Evolutionary conservation across 805 yeast genomes (phyloP), one percentile per base, ranked within the genome.

Genomic region (Ogataea minuta): DNA sequence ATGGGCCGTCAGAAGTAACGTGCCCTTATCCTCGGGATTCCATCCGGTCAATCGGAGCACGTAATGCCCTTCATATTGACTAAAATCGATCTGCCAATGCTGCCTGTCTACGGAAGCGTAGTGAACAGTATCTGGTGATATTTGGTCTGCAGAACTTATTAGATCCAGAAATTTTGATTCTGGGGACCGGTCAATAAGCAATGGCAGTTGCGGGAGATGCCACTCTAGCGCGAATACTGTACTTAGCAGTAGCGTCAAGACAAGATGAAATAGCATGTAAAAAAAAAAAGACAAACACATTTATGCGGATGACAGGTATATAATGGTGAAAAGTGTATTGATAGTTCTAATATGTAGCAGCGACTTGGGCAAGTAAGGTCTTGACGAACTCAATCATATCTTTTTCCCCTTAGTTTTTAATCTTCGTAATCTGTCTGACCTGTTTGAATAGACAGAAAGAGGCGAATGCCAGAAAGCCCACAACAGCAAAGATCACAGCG

Each of bases 401-500:
- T 19, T 19, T 8, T 19, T 19, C 21, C 21, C 21, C 21, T 16
- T 45, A 31, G 4, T 28, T 27, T 17, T 35, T 21, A 20, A 25
- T 21, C 6, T 26, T 10, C 20, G 34, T 26, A 7, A 28, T 27
- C 31, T 20, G 32, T 32, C 31, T 34, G 23, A 43, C 17, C 24
- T 31, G 31, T 34, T 54, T 60, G 43, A 53, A 49, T 4, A 43
- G 11, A 7, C 45, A 41, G 34, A 61, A 61, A 4, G 54, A 48
- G 5, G 49, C 34, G 47, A 70, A 62, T 0, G 70, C 75, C 6
- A 65, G 20, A 4, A 65, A 40, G 0, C 68, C 62, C 9, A 81
- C 76, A 6, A 62, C 48, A 0, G 56, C 61, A 54, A 82, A 82
- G 14, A 81, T 73, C 6, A 68, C 44, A 1, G 67, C 56, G 42